A percentile compares a stretch with the other conserved stretches of the same genome.
Conservation (phyloP, 2,329 filamentous ascomycete genomes). For the Arthrobotrys megalospora region DNA sequence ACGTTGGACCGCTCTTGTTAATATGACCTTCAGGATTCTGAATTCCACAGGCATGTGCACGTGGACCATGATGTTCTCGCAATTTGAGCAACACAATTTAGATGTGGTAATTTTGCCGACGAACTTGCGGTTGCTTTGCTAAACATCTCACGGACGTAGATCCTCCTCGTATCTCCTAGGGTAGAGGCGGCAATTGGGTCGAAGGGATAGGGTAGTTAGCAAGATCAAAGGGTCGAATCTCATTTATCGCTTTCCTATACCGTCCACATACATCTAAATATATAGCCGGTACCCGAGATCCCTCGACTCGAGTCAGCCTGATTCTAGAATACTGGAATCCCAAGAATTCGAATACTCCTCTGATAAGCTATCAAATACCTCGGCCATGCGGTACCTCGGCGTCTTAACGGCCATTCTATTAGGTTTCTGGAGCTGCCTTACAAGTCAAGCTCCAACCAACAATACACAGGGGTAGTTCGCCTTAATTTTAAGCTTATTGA, state of each 20-base stretch:
- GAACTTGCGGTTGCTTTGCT: background rate
- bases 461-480: background rate
- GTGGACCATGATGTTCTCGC: background rate
- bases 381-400: background rate
- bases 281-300: too few species aligned
- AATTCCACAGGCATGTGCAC: background rate
- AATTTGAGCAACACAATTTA: background rate
- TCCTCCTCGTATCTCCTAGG: background rate
- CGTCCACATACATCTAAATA: too few species aligned
- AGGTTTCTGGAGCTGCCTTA: background rate
- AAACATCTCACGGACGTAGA: background rate
- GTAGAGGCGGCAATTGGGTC: too few species aligned
- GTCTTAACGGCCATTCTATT: background rate
- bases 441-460: conserved; percentile 21
- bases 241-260: too few species aligned
- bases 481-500: conserved; percentile 30
- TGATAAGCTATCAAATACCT: background rate
- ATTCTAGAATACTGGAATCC: too few species aligned
- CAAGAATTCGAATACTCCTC: background rate
- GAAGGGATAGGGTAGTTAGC: too few species aligned
- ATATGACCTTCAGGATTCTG: background rate
- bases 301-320: too few species aligned
- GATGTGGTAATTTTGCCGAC: background rate
- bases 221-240: too few species aligned
- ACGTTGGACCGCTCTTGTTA: background rate